Evolutionary conservation across 2,329 filamentous ascomycete genomes (phyloP).

Genomic region (Periglandula ipomoeae): DNA sequence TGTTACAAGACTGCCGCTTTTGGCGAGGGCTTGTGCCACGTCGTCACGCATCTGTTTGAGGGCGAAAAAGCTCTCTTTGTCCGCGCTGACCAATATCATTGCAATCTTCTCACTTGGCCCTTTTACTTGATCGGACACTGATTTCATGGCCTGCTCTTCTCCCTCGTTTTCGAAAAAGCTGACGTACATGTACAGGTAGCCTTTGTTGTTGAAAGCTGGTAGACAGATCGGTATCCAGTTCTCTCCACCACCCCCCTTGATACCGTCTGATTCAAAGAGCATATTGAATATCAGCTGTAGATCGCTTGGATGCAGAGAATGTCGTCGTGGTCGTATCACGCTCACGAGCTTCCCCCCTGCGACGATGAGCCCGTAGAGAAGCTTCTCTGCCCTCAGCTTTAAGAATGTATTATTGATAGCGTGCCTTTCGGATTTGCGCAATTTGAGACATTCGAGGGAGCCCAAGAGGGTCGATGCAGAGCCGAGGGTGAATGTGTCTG

Average conservation of each 20-base stretch:
- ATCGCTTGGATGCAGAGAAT: slow-evolving; percentile 91
- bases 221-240: slow-evolving; percentile 96
- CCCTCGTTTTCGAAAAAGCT: slow-evolving; percentile 68
- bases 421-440: slow-evolving; percentile 79
- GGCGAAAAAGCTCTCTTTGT: slow-evolving; percentile 89
- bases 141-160: slow-evolving; percentile 29
- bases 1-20: slow-evolving; percentile 63
- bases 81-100: slow-evolving; percentile 82
- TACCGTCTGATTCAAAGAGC: slow-evolving; percentile 90
- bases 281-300: slow-evolving; percentile 98
- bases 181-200: slow-evolving; percentile 98
- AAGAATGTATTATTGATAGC: slow-evolving; percentile 81
- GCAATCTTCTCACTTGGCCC: slow-evolving; percentile 71
- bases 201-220: slow-evolving; percentile 92
- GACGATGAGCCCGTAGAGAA: slow-evolving; percentile 89
- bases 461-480: slow-evolving; percentile 84
- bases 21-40: slow-evolving; percentile 59
- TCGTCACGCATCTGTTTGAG: slow-evolving; percentile 65
- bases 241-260: slow-evolving; percentile 84
- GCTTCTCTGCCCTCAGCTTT: slow-evolving; percentile 63
- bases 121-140: slow-evolving; percentile 50
- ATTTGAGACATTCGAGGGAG: slow-evolving; percentile 83
- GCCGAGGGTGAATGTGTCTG: slow-evolving; percentile 88
- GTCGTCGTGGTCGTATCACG: slow-evolving; percentile 86
- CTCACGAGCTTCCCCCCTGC: slow-evolving; percentile 89